phyloP scores from a whole-genome alignment of 2,329 filamentous ascomycete species.

The Aspergillus neotritici region DNA sequence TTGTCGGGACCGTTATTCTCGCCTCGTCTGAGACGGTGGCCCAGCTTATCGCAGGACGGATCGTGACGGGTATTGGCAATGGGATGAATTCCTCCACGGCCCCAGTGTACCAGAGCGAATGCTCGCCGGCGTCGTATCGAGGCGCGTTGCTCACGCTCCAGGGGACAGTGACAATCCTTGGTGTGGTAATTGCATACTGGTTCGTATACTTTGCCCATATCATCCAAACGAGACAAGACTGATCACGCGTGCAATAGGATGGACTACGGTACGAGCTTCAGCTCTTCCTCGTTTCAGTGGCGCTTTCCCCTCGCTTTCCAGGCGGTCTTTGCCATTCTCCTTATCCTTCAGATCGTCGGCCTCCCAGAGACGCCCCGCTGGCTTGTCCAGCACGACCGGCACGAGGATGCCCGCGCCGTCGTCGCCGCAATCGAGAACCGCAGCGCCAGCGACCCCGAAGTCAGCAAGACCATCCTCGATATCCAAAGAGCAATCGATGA shows the following conservation, averaged over 20 bases:
- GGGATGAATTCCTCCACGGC: slow-evolving; percentile 23
- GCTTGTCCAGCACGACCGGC: slow-evolving; percentile 23
- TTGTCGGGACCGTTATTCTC: slow-evolving; percentile 29
- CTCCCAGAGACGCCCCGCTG: slow-evolving; percentile 30
- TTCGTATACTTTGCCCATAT: slow-evolving; percentile 16
- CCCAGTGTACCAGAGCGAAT: slow-evolving; percentile 29
- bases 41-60: slow-evolving; percentile 45
- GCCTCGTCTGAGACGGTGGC: slow-evolving; percentile 35
- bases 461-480: slow-evolving; percentile 15
- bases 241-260: slow-evolving; percentile 20
- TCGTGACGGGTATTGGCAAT: slow-evolving; percentile 41
- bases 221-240: slow-evolving; percentile 17
- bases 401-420: slow-evolving; percentile 21
- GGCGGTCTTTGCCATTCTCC: slow-evolving; percentile 20
- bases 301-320: slow-evolving; percentile 28
- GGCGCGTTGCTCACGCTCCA: slow-evolving; percentile 23
- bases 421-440: slow-evolving; percentile 17
- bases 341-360: slow-evolving; percentile 21
- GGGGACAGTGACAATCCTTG: slow-evolving; percentile 23
- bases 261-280: slow-evolving; percentile 40
- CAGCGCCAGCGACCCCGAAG: slow-evolving; percentile 6
- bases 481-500: slow-evolving; percentile 19
- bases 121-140: slow-evolving; percentile 20
- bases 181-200: slow-evolving; percentile 20
- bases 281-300: slow-evolving; percentile 29